These are phyloP conservation scores for Apostasia ramifera DNA, from an alignment of 106 monocot species.

Conservation along the genomic window DNA sequence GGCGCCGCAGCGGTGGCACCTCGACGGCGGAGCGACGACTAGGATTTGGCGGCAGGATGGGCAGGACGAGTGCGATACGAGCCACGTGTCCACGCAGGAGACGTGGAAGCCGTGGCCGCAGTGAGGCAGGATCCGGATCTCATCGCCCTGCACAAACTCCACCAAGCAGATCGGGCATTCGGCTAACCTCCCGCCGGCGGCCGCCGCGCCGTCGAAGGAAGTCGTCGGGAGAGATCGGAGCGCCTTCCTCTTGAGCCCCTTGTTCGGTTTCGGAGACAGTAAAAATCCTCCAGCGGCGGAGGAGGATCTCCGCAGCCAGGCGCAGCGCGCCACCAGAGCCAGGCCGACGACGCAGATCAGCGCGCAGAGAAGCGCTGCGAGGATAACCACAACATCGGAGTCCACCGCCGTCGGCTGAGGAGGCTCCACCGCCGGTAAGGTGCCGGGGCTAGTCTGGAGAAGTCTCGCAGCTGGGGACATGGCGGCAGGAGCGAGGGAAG, in stretches of 20 bases:
- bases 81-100: constrained; percentile 28
- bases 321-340: constrained; percentile 29
- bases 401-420: constrained; percentile 17
- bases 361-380: constrained; percentile 27
- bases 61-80: constrained; percentile 17
- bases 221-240: constrained; percentile 13
- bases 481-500: too few species aligned
- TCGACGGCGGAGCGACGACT: background rate
- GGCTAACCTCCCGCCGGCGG: background rate
- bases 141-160: constrained; percentile 21
- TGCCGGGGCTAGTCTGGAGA: constrained; percentile 4
- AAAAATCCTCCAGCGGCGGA: background rate
- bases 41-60: constrained; percentile 17
- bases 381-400: constrained; percentile 28
- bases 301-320: constrained; percentile 15
- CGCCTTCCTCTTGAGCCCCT: constrained; percentile 23
- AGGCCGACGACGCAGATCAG: constrained; percentile 30
- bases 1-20: constrained; percentile 1
- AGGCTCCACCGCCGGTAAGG: background rate
- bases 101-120: constrained; percentile 26
- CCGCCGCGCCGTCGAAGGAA: background rate
- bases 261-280: background rate
- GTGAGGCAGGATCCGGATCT: constrained; percentile 21
- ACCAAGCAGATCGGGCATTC: constrained; percentile 25
- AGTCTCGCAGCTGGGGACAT: constrained; percentile 10